Evolutionary conservation across 306 rosid species (phyloP), one percentile per base, ranked within the genome.

Genomic region (Cicer pinnatifidum): DNA sequence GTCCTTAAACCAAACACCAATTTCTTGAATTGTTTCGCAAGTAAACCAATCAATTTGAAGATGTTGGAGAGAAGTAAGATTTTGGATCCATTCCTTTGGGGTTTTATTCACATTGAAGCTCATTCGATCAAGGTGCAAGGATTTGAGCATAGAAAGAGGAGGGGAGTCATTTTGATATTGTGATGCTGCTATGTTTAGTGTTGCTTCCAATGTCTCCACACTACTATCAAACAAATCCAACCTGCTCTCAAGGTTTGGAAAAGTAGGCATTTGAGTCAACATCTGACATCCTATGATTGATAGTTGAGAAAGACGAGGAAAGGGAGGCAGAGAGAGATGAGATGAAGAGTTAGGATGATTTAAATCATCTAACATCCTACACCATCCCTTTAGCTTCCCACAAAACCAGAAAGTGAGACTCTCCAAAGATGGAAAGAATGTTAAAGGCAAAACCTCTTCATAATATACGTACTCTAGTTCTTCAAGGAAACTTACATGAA

Each of bases 321-420:
- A 76, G 0, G 11, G 2, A n/a, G 54, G 64, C 23, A 60, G 65
- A 0, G 52, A 52, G 19, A 37, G 71, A 48, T 63, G 8, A 8
- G 38, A 53, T 39, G 65, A 62, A 38, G 2, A 9, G 2, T 19
- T 17, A 20, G 65, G 2, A 11, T 11, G 5, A 6, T 11, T 1
- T 4, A 13, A 10, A 51, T 11, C 43, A 38, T 70, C 64, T 7
- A 23, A 62, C 9, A 10, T 19, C 52, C 17, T 53, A 69, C 69
- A 2, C 86, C 86, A 82, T 9, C 86, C 83, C 40, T 43, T 74
- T 0, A 82, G 69, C 15, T 23, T 47, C 1, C 19, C 12, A 40
- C 83, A 82, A 1, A 0, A 0, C 0, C 0, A 0, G 1, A 70
- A 11, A 1, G 6, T 9, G 65, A 75, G 79, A 9, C 44, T 12